Conservation (phyloP, 176 grass and related monocot species). For the Carex myosuroides region DNA sequence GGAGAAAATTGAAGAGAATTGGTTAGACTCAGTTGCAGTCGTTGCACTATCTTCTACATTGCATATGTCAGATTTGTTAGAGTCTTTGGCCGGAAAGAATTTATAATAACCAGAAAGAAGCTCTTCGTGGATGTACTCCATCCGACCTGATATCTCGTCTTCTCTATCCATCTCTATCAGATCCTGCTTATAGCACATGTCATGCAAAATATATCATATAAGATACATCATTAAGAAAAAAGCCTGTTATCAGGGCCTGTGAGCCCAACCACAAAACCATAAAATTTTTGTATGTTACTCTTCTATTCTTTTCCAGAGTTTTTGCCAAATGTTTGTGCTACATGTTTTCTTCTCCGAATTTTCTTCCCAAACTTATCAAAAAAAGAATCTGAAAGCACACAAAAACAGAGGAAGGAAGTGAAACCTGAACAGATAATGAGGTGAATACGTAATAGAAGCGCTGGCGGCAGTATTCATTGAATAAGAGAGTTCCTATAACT, state of each 20-base stretch:
- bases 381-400: not conserved
- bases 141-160: conserved; percentile 65
- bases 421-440: conserved; percentile 69
- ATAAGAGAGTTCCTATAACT: conserved; percentile 60
- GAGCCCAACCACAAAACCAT: not conserved
- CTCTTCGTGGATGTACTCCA: conserved; percentile 72
- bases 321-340: not conserved
- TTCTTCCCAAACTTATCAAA: no score
- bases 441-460: conserved; percentile 64
- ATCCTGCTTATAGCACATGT: conserved; percentile 40
- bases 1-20: conserved; percentile 2
- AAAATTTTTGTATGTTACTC: not conserved
- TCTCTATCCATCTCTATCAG: conserved; percentile 87
- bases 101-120: conserved; percentile 65
- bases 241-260: not conserved
- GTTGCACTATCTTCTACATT: not conserved
- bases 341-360: not conserved
- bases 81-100: conserved; percentile 4
- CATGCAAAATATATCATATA: not conserved
- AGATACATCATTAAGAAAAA: not conserved
- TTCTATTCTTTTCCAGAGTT: not conserved
- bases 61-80: not conserved
- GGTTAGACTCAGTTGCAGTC: not conserved
- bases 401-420: not conserved
- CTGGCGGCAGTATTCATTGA: conserved; percentile 74